Conservation (phyloP, 1,284 basidiomycete genomes). For the Grifola frondosa region DNA sequence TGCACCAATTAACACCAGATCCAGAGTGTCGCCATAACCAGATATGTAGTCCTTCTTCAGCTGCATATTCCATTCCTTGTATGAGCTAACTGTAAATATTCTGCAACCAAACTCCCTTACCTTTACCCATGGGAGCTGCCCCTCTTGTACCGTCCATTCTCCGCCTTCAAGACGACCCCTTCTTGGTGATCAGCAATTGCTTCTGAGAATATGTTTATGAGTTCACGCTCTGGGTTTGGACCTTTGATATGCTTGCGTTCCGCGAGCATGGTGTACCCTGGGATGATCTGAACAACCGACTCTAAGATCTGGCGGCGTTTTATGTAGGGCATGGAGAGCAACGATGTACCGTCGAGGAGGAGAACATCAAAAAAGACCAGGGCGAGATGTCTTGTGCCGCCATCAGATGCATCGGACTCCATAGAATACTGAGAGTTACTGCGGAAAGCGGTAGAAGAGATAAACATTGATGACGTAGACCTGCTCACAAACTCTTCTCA, state of each 20-base stretch:
- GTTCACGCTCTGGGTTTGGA: constrained; percentile 23
- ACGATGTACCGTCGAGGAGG: constrained; percentile 54
- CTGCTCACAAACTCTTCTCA: too few species aligned
- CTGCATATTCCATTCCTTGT: constrained; percentile 20
- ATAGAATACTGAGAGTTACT: constrained; percentile 43
- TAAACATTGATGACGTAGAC: not conserved
- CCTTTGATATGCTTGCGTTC: constrained; percentile 36
- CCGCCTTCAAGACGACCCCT: constrained; percentile 79
- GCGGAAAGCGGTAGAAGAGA: not conserved
- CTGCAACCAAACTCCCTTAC: constrained; percentile 38
- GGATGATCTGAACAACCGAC: constrained; percentile 45
- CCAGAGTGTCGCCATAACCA: constrained; percentile 76
- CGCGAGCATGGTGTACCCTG: constrained; percentile 63
- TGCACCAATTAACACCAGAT: constrained; percentile 75
- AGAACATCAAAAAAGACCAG: constrained; percentile 87
- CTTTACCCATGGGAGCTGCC: constrained; percentile 73
- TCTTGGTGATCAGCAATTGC: constrained; percentile 53
- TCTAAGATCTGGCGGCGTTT: constrained; percentile 64
- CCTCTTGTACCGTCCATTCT: constrained; percentile 63
- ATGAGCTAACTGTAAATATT: not conserved
- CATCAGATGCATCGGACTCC: constrained; percentile 44
- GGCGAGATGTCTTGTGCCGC: constrained; percentile 57
- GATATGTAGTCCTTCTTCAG: constrained; percentile 81
- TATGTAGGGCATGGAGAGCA: constrained; percentile 57
- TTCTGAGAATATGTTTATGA: constrained; percentile 51